phyloP scores from a whole-genome alignment of 306 rosid genomes.

The Lablab purpureus region DNA sequence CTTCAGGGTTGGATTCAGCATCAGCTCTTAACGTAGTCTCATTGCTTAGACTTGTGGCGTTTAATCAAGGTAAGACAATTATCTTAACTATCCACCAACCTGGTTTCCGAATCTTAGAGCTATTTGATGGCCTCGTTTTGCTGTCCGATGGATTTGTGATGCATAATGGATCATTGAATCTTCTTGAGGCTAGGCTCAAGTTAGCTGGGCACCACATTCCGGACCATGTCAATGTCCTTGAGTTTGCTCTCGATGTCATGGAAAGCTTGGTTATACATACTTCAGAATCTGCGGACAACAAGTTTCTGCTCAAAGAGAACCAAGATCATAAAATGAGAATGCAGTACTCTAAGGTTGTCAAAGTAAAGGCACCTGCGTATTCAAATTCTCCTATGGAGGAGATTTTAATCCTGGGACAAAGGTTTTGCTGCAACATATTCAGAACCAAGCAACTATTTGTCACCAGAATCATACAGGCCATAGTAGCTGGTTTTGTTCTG shows the following conservation, averaged over 20 bases:
- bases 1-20: conserved; percentile 97
- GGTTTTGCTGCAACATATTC: conserved; percentile 86
- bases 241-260: conserved; percentile 80
- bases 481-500: conserved; percentile 67
- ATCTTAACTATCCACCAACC: conserved; percentile 94
- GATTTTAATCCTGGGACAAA: conserved; percentile 75
- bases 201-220: conserved; percentile 71
- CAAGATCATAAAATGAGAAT: conserved; percentile 44
- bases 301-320: conserved; percentile 43
- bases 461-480: conserved; percentile 70
- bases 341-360: conserved; percentile 40
- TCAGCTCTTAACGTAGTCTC: conserved; percentile 86
- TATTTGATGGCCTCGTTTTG: conserved; percentile 67
- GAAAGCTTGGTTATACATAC: conserved; percentile 65
- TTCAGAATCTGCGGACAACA: conserved; percentile 60
- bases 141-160: conserved; percentile 77
- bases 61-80: conserved; percentile 79
- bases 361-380: conserved; percentile 58
- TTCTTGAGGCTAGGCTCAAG: conserved; percentile 75
- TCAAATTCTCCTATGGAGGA: conserved; percentile 65
- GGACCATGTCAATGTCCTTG: conserved; percentile 82
- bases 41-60: conserved; percentile 78
- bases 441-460: conserved; percentile 85
- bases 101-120: conserved; percentile 84
- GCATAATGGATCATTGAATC: conserved; percentile 80